These are phyloP conservation scores for Penicillium sp. DNA, from an alignment of 2,329 filamentous ascomycete genomes.

Conservation along the genomic window DNA sequence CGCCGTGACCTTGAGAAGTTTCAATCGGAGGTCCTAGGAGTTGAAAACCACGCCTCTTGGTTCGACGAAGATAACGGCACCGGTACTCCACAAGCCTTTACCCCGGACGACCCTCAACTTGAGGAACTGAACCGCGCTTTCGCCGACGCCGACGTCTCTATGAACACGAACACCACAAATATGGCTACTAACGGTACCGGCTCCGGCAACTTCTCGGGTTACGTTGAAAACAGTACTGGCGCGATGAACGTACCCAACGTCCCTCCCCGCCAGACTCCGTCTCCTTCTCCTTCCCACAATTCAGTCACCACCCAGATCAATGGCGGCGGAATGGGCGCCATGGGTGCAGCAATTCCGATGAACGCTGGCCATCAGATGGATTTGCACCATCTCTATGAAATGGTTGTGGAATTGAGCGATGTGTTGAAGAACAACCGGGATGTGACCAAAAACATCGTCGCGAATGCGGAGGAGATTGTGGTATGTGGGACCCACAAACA, in stretches of 20 bases:
- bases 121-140: conserved; percentile 39
- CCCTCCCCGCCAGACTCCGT: conserved; percentile 33
- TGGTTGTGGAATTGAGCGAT: conserved; percentile 50
- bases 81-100: conserved; percentile 20
- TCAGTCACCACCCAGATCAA: conserved; percentile 31
- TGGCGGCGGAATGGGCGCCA: conserved; percentile 37
- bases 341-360: conserved; percentile 41
- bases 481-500: conserved; percentile 27
- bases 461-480: conserved; percentile 50
- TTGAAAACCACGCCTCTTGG: conserved; percentile 30
- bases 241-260: conserved; percentile 33
- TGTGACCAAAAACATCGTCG: conserved; percentile 49
- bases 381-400: conserved; percentile 50
- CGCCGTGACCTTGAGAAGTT: conserved; percentile 40
- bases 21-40: conserved; percentile 36
- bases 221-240: conserved; percentile 32
- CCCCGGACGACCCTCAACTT: conserved; percentile 32
- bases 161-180: conserved; percentile 33
- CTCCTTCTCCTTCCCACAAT: conserved; percentile 32
- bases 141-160: conserved; percentile 33
- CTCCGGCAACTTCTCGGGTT: conserved; percentile 33
- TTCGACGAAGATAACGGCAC: conserved; percentile 32
- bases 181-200: conserved; percentile 28
- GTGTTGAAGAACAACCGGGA: conserved; percentile 51
- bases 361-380: conserved; percentile 54